Percentiles rank a stretch among this genome's conserved stretches.
Conservation (phyloP, 768 basidiomycete genomes). For the Rhodotorula diobovata region DNA sequence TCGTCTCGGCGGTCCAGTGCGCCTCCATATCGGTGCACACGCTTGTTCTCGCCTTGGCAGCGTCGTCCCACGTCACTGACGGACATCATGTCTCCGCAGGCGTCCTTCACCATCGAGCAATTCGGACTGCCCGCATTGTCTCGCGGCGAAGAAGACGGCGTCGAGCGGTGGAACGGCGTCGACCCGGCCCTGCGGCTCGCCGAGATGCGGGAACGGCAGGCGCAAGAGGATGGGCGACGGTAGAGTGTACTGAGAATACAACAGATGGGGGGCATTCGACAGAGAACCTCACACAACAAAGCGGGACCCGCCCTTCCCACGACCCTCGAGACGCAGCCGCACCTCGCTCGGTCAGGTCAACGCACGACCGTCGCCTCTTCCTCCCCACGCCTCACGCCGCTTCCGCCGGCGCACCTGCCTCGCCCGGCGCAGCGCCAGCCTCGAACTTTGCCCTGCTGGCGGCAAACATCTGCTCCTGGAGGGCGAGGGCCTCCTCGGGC, state of each 20-base stretch:
- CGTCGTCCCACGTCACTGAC: background rate
- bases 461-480: constrained; percentile 91
- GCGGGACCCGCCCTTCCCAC: background rate
- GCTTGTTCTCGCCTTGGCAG: background rate
- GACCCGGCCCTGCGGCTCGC: constrained; percentile 49
- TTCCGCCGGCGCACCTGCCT: background rate
- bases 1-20: constrained; percentile 60
- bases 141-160: constrained; percentile 5
- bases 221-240: background rate
- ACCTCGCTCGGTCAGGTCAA: no score
- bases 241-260: background rate
- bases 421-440: constrained; percentile 34
- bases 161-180: constrained; percentile 67
- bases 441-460: constrained; percentile 60
- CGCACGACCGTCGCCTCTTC: no score
- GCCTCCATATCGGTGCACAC: constrained; percentile 59
- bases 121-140: constrained; percentile 59
- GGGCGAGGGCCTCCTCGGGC: constrained; percentile 77
- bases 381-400: background rate
- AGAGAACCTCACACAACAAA: background rate
- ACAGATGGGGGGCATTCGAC: no score
- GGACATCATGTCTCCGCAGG: constrained; percentile 42
- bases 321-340: no score
- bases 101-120: constrained; percentile 79
- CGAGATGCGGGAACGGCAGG: constrained; percentile 13